These are phyloP conservation scores for Kokia cookei DNA, from an alignment of 441 rosid genomes.

Conservation along the genomic window DNA sequence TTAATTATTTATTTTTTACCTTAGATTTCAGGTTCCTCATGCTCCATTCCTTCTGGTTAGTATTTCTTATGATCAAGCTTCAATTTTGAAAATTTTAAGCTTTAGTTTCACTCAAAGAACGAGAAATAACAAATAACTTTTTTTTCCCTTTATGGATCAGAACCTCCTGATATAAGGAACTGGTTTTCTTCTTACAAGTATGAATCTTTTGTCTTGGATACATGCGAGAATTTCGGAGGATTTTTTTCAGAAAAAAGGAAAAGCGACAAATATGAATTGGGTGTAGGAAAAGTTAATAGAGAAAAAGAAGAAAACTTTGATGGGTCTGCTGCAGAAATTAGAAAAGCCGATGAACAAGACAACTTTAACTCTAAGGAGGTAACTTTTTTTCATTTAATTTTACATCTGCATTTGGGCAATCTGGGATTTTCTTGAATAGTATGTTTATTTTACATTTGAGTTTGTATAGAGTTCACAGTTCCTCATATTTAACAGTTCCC, in stretches of 20 bases:
- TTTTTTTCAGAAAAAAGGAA: slow-evolving; percentile 10
- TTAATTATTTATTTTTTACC: not conserved
- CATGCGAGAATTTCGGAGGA: slow-evolving; percentile 19
- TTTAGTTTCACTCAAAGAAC: slow-evolving; percentile 15
- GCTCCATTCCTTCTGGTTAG: slow-evolving; percentile 19
- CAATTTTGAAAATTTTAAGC: not conserved
- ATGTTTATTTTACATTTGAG: not conserved
- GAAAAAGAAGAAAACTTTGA: slow-evolving; percentile 10
- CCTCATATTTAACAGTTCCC: not conserved
- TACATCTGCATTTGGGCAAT: not conserved
- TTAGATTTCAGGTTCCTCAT: slow-evolving; percentile 12
- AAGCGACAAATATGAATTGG: not conserved
- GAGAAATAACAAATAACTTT: slow-evolving; percentile 12
- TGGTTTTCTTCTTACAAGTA: slow-evolving; percentile 39
- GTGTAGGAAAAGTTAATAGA: not conserved
- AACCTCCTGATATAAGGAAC: slow-evolving; percentile 46
- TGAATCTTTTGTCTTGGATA: slow-evolving; percentile 22
- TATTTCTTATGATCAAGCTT: not conserved
- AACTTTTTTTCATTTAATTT: not conserved
- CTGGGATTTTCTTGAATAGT: not conserved
- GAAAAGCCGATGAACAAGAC: not conserved
- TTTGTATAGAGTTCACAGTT: not conserved
- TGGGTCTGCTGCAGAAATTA: slow-evolving; percentile 2
- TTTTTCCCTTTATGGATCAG: slow-evolving; percentile 10
- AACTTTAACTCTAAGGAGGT: not conserved